Conservation (phyloP, 345 rosid species). For the Cardiospermum halicacabum region DNA sequence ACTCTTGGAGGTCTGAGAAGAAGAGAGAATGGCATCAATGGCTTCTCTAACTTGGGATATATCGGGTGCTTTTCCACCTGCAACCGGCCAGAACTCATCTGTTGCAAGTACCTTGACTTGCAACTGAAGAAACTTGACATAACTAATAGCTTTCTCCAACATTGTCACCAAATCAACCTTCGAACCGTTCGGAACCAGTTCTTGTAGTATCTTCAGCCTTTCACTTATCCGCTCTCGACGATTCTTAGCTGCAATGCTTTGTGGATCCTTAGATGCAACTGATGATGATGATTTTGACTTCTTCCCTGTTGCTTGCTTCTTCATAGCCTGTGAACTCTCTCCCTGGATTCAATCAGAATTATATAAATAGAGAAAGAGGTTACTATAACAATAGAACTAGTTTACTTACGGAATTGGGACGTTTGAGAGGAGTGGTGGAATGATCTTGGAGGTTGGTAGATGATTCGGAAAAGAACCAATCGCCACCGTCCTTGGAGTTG, state of each 20-base stretch:
- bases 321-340: slow-evolving; percentile 39
- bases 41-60: slow-evolving; percentile 93
- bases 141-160: slow-evolving; percentile 87
- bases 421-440: slow-evolving; percentile 39
- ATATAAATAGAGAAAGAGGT: background rate
- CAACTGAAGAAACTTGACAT: slow-evolving; percentile 95
- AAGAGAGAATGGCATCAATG: slow-evolving; percentile 92
- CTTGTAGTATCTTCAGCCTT: slow-evolving; percentile 75
- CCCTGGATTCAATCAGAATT: too few relatives aligned
- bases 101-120: slow-evolving; percentile 97
- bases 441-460: slow-evolving; percentile 32
- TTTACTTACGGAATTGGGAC: slow-evolving; percentile 42
- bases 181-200: slow-evolving; percentile 85
- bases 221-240: slow-evolving; percentile 93
- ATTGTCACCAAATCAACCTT: slow-evolving; percentile 97
- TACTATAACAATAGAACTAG: background rate
- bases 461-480: slow-evolving; percentile 63
- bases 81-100: slow-evolving; percentile 96
- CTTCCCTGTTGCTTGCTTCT: slow-evolving; percentile 50
- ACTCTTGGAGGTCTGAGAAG: slow-evolving; percentile 50
- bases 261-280: slow-evolving; percentile 67
- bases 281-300: slow-evolving; percentile 43
- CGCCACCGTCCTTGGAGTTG: slow-evolving; percentile 21
- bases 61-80: slow-evolving; percentile 91
- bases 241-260: slow-evolving; percentile 93